Conservation (phyloP, 2,329 filamentous ascomycete genomes). For the Penicillium sp. region DNA sequence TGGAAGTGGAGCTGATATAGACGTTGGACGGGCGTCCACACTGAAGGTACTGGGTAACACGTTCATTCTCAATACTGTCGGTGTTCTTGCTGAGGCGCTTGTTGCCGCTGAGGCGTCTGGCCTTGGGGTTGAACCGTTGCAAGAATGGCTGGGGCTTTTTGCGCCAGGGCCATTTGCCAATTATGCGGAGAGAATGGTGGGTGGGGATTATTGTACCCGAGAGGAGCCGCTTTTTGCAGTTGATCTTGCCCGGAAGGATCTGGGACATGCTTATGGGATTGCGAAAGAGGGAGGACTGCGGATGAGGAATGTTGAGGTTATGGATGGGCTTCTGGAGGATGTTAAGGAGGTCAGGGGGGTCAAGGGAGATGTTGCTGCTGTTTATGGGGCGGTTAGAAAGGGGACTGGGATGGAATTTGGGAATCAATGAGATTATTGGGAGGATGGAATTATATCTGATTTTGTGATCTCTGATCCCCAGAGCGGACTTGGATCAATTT, state of each 20-base stretch:
- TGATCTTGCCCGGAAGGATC: conserved; percentile 79
- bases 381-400: conserved; percentile 76
- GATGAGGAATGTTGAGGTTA: conserved; percentile 64
- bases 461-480: too few species aligned
- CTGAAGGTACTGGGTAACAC: conserved; percentile 85
- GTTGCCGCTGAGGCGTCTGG: conserved; percentile 77
- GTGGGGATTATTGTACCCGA: conserved; percentile 72
- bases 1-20: conserved; percentile 57
- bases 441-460: too few species aligned
- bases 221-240: conserved; percentile 79
- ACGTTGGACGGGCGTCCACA: conserved; percentile 66
- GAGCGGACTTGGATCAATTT: not conserved
- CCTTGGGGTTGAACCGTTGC: conserved; percentile 66
- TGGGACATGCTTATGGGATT: conserved; percentile 67
- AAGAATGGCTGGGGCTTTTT: conserved; percentile 68
- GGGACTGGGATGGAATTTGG: conserved; percentile 73
- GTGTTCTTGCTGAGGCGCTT: conserved; percentile 74
- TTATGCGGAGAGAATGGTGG: conserved; percentile 71
- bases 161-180: conserved; percentile 72
- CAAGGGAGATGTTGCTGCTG: conserved; percentile 73
- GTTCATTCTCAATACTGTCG: conserved; percentile 79
- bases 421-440: conserved; percentile 44
- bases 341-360: conserved; percentile 69
- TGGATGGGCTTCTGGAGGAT: conserved; percentile 64
- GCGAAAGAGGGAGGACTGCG: conserved; percentile 61